These are phyloP conservation scores for Torulaspora globosa DNA, from an alignment of 1,139 yeast species.

Conservation along the genomic window DNA sequence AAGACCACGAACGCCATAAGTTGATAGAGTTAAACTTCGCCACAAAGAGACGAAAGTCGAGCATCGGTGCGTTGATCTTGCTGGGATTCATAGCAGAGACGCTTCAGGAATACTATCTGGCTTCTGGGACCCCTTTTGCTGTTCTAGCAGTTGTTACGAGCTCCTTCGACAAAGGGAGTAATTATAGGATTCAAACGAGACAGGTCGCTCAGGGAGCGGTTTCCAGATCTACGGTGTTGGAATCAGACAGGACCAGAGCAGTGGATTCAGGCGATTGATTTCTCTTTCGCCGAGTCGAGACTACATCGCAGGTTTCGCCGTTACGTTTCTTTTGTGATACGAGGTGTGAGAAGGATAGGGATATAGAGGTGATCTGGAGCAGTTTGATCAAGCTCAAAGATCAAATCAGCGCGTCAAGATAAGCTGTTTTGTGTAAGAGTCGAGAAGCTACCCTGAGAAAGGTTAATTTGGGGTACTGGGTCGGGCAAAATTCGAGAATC, in stretches of 20 bases:
- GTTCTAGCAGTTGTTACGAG: neutral
- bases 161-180: neutral
- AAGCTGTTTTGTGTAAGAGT: neutral
- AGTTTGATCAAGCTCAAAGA: neutral
- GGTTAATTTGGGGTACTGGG: neutral
- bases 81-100: neutral
- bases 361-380: neutral
- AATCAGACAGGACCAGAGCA: neutral
- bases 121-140: neutral
- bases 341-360: neutral
- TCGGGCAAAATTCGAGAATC: constrained; percentile 1
- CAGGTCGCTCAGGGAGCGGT: neutral
- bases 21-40: neutral
- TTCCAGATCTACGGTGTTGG: neutral
- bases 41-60: neutral
- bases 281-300: neutral
- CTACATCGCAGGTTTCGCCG: constrained; percentile 4
- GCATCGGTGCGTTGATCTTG: neutral
- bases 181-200: neutral
- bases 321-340: constrained; percentile 2
- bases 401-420: neutral
- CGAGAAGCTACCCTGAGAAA: neutral
- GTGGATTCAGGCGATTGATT: neutral
- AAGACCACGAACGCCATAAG: neutral
- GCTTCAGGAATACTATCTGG: neutral